A percentile compares a stretch with the other conserved stretches of the same genome.
These are phyloP conservation scores for Pythium oligandrum DNA, from an alignment of 352 stramenopile genomes.

Conservation along the genomic window DNA sequence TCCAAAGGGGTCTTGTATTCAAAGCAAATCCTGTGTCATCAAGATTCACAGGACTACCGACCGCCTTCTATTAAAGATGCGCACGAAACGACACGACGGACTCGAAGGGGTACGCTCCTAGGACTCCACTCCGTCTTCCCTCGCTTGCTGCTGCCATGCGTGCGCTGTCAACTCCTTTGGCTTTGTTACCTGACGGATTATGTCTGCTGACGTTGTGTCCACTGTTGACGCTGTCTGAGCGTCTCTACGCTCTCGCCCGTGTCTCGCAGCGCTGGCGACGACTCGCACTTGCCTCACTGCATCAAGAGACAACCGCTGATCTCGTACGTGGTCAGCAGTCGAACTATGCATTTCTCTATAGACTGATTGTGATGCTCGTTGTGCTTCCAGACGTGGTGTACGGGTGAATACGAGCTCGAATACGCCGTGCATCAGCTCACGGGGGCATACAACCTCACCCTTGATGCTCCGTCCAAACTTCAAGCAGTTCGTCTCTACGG, in stretches of 20 bases:
- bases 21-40: too few species aligned
- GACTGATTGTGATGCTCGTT: too few species aligned
- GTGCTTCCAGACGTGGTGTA: slow-evolving; percentile 56
- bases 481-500: slow-evolving; percentile 59
- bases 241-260: slow-evolving; percentile 40
- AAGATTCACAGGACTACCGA: too few species aligned
- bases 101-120: too few species aligned
- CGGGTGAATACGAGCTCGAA: slow-evolving; percentile 55
- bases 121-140: too few species aligned
- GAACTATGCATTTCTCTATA: too few species aligned
- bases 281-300: slow-evolving; percentile 53
- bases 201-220: slow-evolving; percentile 38
- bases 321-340: slow-evolving; percentile 27
- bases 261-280: slow-evolving; percentile 55
- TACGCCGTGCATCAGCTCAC: slow-evolving; percentile 20
- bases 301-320: slow-evolving; percentile 41
- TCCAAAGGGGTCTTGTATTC: too few species aligned
- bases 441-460: slow-evolving; percentile 3
- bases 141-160: too few species aligned
- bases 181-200: slow-evolving; percentile 34
- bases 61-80: too few species aligned
- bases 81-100: too few species aligned
- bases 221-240: slow-evolving; percentile 55
- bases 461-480: slow-evolving; percentile 22
- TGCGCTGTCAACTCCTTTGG: neutral